These are phyloP conservation scores for Plectranthus barbatus DNA, from an alignment of 257 asterid genomes.

Conservation along the genomic window DNA sequence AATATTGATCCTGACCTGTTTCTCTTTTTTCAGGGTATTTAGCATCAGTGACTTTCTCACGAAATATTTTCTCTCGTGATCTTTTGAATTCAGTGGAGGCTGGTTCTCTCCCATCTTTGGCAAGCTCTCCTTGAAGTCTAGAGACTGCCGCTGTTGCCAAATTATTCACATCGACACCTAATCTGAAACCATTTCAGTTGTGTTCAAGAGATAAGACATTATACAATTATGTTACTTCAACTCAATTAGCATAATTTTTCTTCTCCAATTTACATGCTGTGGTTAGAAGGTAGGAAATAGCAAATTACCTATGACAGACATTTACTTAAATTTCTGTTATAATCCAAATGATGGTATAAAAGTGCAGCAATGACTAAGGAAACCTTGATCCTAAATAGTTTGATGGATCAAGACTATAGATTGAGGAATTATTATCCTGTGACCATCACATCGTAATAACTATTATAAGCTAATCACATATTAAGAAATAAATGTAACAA, in stretches of 20 bases:
- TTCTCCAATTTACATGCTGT: too few species aligned
- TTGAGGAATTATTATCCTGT: not conserved
- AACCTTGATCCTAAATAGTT: too few species aligned
- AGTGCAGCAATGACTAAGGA: too few species aligned
- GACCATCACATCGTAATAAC: not conserved
- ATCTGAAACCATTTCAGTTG: slow-evolving; percentile 61
- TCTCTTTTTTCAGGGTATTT: slow-evolving; percentile 41
- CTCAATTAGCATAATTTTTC: slow-evolving; percentile 3
- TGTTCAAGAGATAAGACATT: slow-evolving; percentile 18
- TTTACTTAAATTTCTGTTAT: not conserved
- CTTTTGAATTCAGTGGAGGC: slow-evolving; percentile 46
- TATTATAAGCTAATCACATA: not conserved
- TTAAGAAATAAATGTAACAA: not conserved
- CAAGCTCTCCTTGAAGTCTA: slow-evolving; percentile 93
- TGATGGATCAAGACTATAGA: not conserved
- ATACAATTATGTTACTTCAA: not conserved
- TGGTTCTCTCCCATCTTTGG: slow-evolving; percentile 88
- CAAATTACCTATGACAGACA: not conserved
- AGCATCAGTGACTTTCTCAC: slow-evolving; percentile 41
- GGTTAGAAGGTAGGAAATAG: not conserved
- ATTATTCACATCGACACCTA: slow-evolving; percentile 67
- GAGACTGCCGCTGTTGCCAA: slow-evolving; percentile 84
- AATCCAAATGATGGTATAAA: not conserved
- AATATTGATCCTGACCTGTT: slow-evolving; percentile 33
- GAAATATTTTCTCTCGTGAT: slow-evolving; percentile 36